Evolutionary conservation across 352 stramenopile genomes (phyloP), one percentile per base, ranked within the genome.

Genomic region (Bremia lactucae): DNA sequence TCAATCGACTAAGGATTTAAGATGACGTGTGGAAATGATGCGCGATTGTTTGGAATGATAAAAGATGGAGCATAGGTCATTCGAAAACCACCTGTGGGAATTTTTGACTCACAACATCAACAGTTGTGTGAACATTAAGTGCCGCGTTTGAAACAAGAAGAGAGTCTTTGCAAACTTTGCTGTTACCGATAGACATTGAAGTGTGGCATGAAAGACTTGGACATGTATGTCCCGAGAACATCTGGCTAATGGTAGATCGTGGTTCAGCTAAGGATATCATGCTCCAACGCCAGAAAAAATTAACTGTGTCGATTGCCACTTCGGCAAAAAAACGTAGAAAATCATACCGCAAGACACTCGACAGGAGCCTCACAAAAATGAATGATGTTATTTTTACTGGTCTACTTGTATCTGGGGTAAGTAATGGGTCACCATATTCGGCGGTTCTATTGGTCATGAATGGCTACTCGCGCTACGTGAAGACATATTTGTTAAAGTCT

Each of bases 321-420:
- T 58, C 8, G 49, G 36, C 2, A 58, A 58, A 31, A 42, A 47
- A 18, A n/a, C 19, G 31, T 14, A 14, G 33, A 3, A 52, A 58
- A 14, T 38, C 42, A 18, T 52, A 37, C 2, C 16, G 13, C 4
- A 52, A 52, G 36, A 49, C 7, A 9, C 15, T 59, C 1, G 43
- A 52, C 4, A 6, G 42, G 2, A 19, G 20, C 2, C 38, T 49
- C 4, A 6, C 14, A 15, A 22, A 34, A 14, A 18, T 44, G 7
- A 59, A 59, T 22, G 31, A 52, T 10, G 25, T 59, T 8, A 19
- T n/a, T 46, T 1, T 59, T 45, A 38, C 43, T 6, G 36, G 52
- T 9, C 31, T 59, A 11, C 5, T 59, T 9, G 38, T 52, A 20
- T 35, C 50, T 28, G 26, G 31, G 19, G 11, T 22, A 10, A 6